Evolutionary conservation across 148 eudicot species (phyloP).

Genomic region (Selenicereus undatus): DNA sequence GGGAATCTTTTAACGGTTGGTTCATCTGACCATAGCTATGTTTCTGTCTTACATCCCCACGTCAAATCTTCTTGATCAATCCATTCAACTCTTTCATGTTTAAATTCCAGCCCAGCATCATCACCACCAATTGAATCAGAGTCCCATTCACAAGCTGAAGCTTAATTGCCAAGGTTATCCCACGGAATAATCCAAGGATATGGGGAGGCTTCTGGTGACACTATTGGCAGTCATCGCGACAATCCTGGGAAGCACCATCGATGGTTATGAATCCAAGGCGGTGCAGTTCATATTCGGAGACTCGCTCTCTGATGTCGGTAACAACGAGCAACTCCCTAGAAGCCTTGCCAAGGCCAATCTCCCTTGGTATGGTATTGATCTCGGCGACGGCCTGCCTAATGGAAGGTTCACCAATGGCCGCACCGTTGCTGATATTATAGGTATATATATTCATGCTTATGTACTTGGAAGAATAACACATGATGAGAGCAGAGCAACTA

Average conservation of each 20-base stretch:
- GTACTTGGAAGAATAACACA: not conserved
- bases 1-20: slow-evolving; percentile 32
- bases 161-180: not conserved
- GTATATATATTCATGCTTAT: slow-evolving; percentile 28
- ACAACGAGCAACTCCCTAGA: slow-evolving; percentile 59
- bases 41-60: not conserved
- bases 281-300: slow-evolving; percentile 94
- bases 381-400: slow-evolving; percentile 82
- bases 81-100: slow-evolving; percentile 3
- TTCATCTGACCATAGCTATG: slow-evolving; percentile 34
- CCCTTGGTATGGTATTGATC: slow-evolving; percentile 97
- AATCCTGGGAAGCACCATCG: slow-evolving; percentile 27
- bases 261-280: slow-evolving; percentile 44
- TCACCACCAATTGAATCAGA: not conserved
- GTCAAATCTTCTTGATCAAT: not conserved
- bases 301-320: slow-evolving; percentile 87
- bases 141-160: not conserved
- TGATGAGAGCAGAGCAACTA: not conserved
- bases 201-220: slow-evolving; percentile 27
- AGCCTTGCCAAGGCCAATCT: slow-evolving; percentile 78
- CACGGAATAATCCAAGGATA: not conserved
- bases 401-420: slow-evolving; percentile 86
- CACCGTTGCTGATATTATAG: slow-evolving; percentile 86
- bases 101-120: slow-evolving; percentile 8
- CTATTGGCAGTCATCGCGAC: slow-evolving; percentile 18